Percentiles rank a stretch among this genome's conserved stretches.
phyloP scores from a whole-genome alignment of 2,329 filamentous ascomycete genomes.

The Diaporthe humulicola region DNA sequence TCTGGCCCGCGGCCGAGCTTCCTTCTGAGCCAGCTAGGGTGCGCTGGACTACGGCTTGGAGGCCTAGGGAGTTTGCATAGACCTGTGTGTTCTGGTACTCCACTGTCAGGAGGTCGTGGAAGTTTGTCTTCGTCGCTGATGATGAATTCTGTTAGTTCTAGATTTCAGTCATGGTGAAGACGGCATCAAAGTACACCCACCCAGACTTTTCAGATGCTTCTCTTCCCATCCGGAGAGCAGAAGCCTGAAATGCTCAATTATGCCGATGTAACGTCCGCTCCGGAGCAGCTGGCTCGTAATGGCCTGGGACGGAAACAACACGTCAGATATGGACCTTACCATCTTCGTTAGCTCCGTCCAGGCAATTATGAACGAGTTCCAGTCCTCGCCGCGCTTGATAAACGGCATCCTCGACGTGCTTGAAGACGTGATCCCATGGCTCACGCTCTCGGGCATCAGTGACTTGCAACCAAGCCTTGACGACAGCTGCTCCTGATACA shows the following conservation, averaged over 20 bases:
- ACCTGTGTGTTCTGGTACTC: conserved; percentile 6
- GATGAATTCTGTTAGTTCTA: neutral
- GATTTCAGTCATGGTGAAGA: no score
- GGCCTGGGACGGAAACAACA: neutral
- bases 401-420: neutral
- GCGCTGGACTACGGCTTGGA: neutral
- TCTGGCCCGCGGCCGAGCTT: neutral
- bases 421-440: neutral
- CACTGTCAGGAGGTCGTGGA: neutral
- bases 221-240: neutral
- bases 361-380: neutral
- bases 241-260: conserved; percentile 5
- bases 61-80: neutral
- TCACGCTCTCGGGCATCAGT: neutral
- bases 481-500: conserved; percentile 7
- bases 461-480: conserved; percentile 21
- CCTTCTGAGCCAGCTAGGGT: neutral
- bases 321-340: neutral
- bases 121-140: neutral
- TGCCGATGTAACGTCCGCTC: conserved; percentile 1
- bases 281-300: neutral
- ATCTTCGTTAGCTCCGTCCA: neutral
- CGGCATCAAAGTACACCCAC: neutral
- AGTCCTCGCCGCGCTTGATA: neutral
- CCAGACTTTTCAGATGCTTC: neutral